phyloP scores from a whole-genome alignment of 306 rosid species.

The Castanopsis chinensis region DNA sequence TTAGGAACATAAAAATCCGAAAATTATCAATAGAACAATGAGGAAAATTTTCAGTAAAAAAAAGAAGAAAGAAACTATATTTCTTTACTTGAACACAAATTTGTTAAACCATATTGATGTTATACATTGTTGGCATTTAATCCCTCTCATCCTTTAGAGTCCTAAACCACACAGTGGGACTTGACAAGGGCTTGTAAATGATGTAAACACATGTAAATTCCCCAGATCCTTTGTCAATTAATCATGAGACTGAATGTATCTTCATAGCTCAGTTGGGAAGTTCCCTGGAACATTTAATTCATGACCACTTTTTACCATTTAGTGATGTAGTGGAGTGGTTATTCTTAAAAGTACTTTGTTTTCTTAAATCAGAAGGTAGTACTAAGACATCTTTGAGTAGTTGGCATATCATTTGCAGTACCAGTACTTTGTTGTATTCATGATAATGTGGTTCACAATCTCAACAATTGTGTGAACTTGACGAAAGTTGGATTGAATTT shows the following conservation, averaged over 20 bases:
- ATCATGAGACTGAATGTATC: background rate
- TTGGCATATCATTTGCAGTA: background rate
- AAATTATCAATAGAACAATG: background rate
- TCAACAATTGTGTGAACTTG: slow-evolving; percentile 5
- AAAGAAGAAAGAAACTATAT: background rate
- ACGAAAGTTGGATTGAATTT: slow-evolving; percentile 23
- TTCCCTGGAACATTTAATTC: background rate
- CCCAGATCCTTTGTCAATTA: background rate
- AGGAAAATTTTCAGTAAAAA: background rate
- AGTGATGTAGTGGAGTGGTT: background rate
- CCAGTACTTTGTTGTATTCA: background rate
- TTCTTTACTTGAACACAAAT: background rate
- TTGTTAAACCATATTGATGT: no score
- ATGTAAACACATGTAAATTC: background rate
- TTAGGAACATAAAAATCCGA: background rate
- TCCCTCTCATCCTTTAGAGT: background rate
- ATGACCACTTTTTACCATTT: background rate
- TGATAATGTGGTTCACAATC: background rate
- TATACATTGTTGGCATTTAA: no score
- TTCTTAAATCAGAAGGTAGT: no score
- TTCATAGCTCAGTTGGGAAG: background rate
- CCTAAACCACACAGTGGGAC: background rate
- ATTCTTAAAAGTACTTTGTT: background rate
- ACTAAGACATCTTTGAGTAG: no score
- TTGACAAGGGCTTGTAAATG: background rate